Evolutionary conservation across 176 grass and related monocot genomes (phyloP), one percentile per base, ranked within the genome.

Genomic region (Leersia perrieri): DNA sequence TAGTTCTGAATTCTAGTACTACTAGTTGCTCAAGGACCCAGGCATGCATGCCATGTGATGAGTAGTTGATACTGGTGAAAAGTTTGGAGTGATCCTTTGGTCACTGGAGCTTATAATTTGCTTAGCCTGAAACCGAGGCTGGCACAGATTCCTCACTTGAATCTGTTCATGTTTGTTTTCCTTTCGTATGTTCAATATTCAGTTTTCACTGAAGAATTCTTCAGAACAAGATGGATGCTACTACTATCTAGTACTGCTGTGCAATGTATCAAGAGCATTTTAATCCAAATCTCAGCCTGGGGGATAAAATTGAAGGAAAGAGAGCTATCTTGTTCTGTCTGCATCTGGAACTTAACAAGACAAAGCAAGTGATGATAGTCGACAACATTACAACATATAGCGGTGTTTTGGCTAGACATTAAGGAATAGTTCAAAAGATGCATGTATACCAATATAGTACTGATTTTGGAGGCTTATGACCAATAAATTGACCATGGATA

Each of bases 51-150:
- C 64, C 45, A 18, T 49, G 45, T 49, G 45, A 49, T 20, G 35
- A 44, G 22, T 20, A 23, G 33, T 11, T 8, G 68, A 5, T 28
- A 23, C 1, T 27, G n/a, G 35, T 70, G 36, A 71, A 44, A 71
- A 71, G 25, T 5, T 14, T 16, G 11, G 68, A n/a, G 44, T 36
- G 25, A 12, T 32, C 27, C 42, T 47, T 47, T 16, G 39, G 10
- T 33, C 29, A 33, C 76, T 78, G 62, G 28, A 49, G 61, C 62
- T 68, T 53, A n/a, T n/a, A 53, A 51, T 51, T 63, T 1, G 10
- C 8, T 77, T 63, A 42, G 58, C 11, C 73, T 38, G 47, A 76
- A 76, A 39, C 55, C 73, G 26, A 76, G 73, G 33, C 55, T 18
- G 33, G 60, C 58, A 40, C 33, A 22, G 35, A 77, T 32, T 78